Evolutionary conservation across 495 filamentous ascomycete genomes (phyloP).

Genomic region (Xanthoparmelia taractica): DNA sequence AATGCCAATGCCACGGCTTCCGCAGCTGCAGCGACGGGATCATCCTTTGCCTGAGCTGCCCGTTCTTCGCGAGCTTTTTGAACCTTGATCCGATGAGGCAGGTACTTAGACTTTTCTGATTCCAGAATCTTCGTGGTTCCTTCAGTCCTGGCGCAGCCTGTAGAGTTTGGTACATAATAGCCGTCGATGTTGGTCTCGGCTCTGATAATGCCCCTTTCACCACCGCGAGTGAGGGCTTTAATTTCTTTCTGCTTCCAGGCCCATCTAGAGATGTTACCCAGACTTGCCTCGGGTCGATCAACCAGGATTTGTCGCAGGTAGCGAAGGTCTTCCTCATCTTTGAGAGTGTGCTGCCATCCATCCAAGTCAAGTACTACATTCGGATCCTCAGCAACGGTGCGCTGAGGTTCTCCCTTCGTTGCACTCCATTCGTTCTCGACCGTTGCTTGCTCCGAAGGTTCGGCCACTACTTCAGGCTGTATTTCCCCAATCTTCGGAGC

Average conservation of each 20-base stretch:
- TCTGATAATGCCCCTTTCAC: conserved; percentile 45
- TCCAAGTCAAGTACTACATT: conserved; percentile 60
- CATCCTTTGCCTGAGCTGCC: conserved; percentile 64
- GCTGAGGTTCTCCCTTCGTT: conserved; percentile 51
- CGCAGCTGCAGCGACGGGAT: conserved; percentile 52
- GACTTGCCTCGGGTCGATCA: conserved; percentile 39
- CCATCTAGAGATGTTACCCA: conserved; percentile 69
- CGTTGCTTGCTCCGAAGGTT: conserved; percentile 28
- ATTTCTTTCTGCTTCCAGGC: conserved; percentile 85
- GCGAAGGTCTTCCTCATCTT: conserved; percentile 70
- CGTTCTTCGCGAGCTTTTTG: conserved; percentile 82
- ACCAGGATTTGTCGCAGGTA: conserved; percentile 47
- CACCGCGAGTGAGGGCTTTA: conserved; percentile 66
- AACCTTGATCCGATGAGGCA: conserved; percentile 94
- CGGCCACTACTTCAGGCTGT: conserved; percentile 24
- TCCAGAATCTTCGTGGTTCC: conserved; percentile 90
- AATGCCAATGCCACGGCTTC: conserved; percentile 67
- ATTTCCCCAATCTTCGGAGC: conserved; percentile 23
- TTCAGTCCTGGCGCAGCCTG: conserved; percentile 84
- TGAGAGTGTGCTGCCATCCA: conserved; percentile 69
- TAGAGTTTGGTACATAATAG: conserved; percentile 80
- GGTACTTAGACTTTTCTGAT: conserved; percentile 94
- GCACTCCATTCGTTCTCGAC: conserved; percentile 52
- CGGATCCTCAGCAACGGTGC: conserved; percentile 63
- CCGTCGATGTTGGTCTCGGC: conserved; percentile 61